These are phyloP conservation scores for Dendrobium catenatum DNA, from an alignment of 106 monocot species.

Conservation along the genomic window DNA sequence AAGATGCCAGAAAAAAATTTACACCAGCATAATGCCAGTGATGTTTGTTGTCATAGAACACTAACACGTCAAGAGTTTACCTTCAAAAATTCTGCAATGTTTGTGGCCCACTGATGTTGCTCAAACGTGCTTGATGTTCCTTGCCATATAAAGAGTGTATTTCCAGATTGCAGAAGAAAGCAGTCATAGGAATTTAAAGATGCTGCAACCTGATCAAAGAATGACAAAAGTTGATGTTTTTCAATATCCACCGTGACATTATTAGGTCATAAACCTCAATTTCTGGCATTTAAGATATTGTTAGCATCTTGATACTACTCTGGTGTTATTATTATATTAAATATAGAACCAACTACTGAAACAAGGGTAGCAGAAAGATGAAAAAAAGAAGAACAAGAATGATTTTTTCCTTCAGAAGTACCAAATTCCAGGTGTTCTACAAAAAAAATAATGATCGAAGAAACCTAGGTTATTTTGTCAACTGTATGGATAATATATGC, in stretches of 20 bases:
- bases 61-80: slow-evolving; percentile 10
- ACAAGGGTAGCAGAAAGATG: background rate
- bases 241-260: background rate
- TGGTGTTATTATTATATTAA: background rate
- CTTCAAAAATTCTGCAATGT: slow-evolving; percentile 57
- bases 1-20: background rate
- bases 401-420: no score
- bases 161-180: slow-evolving; percentile 66
- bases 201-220: slow-evolving; percentile 34
- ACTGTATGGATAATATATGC: no score
- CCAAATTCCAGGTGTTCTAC: no score
- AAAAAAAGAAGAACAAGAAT: no score
- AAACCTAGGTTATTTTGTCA: no score
- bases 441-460: no score
- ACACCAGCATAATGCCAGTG: background rate
- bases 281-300: no score
- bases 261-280: no score
- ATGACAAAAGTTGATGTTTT: background rate
- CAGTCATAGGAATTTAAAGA: slow-evolving; percentile 41
- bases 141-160: slow-evolving; percentile 49
- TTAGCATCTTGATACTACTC: no score
- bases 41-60: background rate
- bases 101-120: slow-evolving; percentile 57
- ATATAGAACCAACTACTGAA: background rate
- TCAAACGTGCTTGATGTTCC: slow-evolving; percentile 44